phyloP scores from a whole-genome alignment of 768 basidiomycete genomes.

The Mycena haematopus region DNA sequence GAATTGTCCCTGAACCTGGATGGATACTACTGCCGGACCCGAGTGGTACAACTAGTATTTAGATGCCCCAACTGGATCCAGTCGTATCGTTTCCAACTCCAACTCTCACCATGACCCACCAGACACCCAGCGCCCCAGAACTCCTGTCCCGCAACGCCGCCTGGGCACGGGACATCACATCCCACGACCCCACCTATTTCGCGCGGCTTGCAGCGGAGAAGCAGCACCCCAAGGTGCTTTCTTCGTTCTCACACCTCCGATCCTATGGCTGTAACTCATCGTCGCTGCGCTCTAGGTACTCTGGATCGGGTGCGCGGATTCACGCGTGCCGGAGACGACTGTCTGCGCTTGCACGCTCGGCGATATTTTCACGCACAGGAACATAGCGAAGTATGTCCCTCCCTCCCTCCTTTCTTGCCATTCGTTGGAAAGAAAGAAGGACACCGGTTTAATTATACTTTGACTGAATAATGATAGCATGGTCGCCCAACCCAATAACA shows the following conservation, averaged over 20 bases:
- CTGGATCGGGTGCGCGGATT: neutral
- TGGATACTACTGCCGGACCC: no score
- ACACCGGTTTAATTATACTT: no score
- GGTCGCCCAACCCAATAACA: neutral
- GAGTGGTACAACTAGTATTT: no score
- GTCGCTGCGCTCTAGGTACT: neutral
- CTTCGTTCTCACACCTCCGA: no score
- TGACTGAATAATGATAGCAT: neutral
- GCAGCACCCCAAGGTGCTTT: neutral
- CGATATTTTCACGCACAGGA: neutral
- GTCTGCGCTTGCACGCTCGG: slow-evolving; percentile 5
- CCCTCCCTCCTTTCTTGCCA: neutral
- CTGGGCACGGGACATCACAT: neutral
- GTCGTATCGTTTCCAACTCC: no score
- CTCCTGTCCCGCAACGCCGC: neutral
- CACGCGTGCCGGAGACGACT: neutral
- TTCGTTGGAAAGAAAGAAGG: neutral
- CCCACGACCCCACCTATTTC: neutral
- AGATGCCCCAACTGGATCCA: no score
- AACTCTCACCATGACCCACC: neutral
- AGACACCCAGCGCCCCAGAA: neutral
- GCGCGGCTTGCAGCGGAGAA: neutral
- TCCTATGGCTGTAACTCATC: no score
- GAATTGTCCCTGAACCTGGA: no score
- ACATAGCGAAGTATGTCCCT: slow-evolving; percentile 1